Conservation (phyloP, 768 basidiomycete genomes). For the Russula vinacea region DNA sequence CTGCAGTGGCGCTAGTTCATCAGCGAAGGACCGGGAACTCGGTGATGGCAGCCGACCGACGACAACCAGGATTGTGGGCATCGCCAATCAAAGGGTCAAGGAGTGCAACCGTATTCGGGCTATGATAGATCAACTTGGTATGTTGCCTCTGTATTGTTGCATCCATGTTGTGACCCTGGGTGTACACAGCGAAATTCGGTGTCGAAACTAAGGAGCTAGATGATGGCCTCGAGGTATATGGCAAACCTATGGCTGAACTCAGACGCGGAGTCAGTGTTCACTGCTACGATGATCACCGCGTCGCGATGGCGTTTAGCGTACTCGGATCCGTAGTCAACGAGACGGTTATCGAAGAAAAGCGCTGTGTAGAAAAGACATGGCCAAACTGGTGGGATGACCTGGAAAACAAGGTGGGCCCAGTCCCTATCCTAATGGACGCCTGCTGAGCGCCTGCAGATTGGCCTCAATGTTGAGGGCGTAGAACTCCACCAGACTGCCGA, state of each 20-base stretch:
- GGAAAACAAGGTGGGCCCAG: slow-evolving; percentile 74
- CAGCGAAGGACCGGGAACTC: slow-evolving; percentile 49
- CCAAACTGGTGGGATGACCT: slow-evolving; percentile 99
- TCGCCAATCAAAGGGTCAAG: slow-evolving; percentile 97
- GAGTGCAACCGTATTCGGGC: slow-evolving; percentile 96
- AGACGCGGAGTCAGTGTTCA: slow-evolving; percentile 74
- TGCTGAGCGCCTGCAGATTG: slow-evolving; percentile 57
- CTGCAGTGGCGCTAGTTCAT: slow-evolving; percentile 65
- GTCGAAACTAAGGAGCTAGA: slow-evolving; percentile 88
- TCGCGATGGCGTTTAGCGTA: slow-evolving; percentile 97
- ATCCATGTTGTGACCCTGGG: slow-evolving; percentile 1
- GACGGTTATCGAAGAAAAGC: slow-evolving; percentile 90
- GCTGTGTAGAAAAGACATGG: slow-evolving; percentile 99
- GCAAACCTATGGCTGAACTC: slow-evolving; percentile 62
- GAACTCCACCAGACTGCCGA: slow-evolving; percentile 53
- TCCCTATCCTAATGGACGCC: background rate
- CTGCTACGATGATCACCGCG: slow-evolving; percentile 98
- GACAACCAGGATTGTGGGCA: slow-evolving; percentile 84
- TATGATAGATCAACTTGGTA: slow-evolving; percentile 94
- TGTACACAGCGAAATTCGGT: slow-evolving; percentile 79
- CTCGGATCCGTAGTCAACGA: slow-evolving; percentile 67
- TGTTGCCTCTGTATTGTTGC: slow-evolving; percentile 30
- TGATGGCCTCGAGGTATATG: slow-evolving; percentile 89
- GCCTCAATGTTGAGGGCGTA: slow-evolving; percentile 81
- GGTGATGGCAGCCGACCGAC: slow-evolving; percentile 36